Percentiles rank a stretch among this genome's conserved stretches.
Evolutionary conservation across 805 yeast species (phyloP).

Genomic region (Metschnikowia arizonensis): DNA sequence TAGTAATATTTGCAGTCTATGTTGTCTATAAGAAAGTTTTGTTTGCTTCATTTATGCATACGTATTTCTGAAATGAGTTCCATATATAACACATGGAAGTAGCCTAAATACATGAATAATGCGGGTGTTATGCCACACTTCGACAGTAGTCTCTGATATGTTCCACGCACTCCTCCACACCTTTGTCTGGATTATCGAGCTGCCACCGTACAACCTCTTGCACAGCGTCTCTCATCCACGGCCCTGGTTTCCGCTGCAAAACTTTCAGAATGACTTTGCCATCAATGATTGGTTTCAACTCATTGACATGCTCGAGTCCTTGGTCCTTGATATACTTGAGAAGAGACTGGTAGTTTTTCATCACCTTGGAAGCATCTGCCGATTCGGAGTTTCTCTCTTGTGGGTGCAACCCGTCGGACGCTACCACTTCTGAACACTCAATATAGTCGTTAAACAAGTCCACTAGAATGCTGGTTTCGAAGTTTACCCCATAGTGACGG

Average conservation of each 20-base stretch:
- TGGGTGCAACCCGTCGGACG: neutral
- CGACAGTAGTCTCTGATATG: constrained; percentile 28
- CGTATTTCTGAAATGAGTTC: too few species aligned
- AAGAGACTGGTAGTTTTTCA: constrained; percentile 31
- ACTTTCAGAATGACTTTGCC: constrained; percentile 62
- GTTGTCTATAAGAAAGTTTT: neutral
- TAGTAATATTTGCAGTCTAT: neutral
- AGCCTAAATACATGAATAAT: too few species aligned
- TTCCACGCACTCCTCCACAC: constrained; percentile 52
- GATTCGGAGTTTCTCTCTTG: neutral
- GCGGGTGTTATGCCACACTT: neutral
- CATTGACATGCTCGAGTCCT: constrained; percentile 42
- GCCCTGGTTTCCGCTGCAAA: constrained; percentile 69
- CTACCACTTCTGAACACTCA: neutral
- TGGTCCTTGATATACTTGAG: constrained; percentile 27
- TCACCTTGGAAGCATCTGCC: neutral
- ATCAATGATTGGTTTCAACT: constrained; percentile 62
- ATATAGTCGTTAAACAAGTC: constrained; percentile 31
- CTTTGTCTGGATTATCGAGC: constrained; percentile 60
- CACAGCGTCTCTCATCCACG: constrained; percentile 68
- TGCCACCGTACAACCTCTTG: constrained; percentile 68
- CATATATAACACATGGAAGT: too few species aligned
- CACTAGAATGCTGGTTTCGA: constrained; percentile 42
- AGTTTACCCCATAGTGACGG: constrained; percentile 49
- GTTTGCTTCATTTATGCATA: neutral